These are phyloP conservation scores for Pilatotrama ljubarskyi DNA, from an alignment of 768 basidiomycete species.

Conservation along the genomic window DNA sequence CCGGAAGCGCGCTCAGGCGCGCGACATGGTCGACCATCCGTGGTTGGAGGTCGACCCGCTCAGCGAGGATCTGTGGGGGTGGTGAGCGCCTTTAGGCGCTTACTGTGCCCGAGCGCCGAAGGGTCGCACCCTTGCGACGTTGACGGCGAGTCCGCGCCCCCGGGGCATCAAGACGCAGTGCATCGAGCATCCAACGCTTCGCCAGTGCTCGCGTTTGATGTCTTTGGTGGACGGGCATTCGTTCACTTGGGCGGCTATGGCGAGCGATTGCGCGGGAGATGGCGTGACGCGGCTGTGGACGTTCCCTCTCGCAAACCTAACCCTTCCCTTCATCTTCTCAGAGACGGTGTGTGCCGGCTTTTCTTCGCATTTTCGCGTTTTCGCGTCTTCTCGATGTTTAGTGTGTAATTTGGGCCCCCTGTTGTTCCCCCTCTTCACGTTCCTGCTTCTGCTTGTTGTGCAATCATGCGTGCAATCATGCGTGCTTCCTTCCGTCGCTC, in stretches of 20 bases:
- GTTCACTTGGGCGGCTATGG: conserved; percentile 1
- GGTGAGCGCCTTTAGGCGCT: conserved; percentile 10
- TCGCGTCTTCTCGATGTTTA: neutral
- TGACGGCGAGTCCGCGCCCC: too few relatives aligned
- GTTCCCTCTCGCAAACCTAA: neutral
- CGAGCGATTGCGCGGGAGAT: conserved; percentile 19
- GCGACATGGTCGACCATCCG: conserved; percentile 69
- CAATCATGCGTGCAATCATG: conserved; percentile 6
- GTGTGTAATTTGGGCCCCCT: conserved; percentile 2
- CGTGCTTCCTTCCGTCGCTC: neutral
- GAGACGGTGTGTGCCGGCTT: conserved; percentile 7
- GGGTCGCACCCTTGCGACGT: neutral
- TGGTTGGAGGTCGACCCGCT: conserved; percentile 57
- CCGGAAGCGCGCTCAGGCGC: conserved; percentile 65
- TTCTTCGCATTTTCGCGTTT: conserved; percentile 2
- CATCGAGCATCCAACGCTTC: neutral
- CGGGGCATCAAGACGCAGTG: too few relatives aligned
- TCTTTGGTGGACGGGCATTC: neutral
- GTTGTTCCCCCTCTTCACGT: neutral
- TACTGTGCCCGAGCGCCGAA: neutral
- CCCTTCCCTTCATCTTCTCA: neutral
- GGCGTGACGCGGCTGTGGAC: conserved; percentile 9
- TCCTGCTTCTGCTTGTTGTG: conserved; percentile 3
- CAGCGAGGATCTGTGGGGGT: conserved; percentile 22
- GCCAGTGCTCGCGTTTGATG: neutral